These are phyloP conservation scores for Nitzschia sp. DNA, from an alignment of 108 stramenopile species.

Conservation along the genomic window DNA sequence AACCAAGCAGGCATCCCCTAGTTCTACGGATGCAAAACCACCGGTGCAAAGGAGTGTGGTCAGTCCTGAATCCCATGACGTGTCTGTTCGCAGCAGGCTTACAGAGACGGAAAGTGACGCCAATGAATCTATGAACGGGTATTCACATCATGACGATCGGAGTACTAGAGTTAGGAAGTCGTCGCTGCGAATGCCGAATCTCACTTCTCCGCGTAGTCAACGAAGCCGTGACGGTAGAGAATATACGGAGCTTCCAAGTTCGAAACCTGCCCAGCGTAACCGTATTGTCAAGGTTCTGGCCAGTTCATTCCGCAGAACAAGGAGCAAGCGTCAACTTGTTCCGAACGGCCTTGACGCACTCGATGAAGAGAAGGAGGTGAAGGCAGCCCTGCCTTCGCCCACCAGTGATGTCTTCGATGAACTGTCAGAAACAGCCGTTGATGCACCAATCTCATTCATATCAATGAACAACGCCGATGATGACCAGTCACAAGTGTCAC, in stretches of 20 bases:
- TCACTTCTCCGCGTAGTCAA: conserved; percentile 4
- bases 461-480: conserved; percentile 25
- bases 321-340: conserved; percentile 22
- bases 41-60: not conserved
- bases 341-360: conserved; percentile 29
- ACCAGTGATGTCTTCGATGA: conserved; percentile 9
- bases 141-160: not conserved
- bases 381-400: not conserved
- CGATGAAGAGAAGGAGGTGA: conserved; percentile 38
- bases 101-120: not conserved
- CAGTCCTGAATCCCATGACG: not conserved
- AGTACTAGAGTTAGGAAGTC: not conserved
- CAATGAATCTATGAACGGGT: not conserved
- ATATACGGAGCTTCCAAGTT: not conserved
- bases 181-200: not conserved
- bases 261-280: conserved; percentile 7
- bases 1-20: not conserved
- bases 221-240: not conserved
- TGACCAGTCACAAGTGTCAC: conserved; percentile 38
- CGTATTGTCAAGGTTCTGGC: conserved; percentile 31
- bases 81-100: no score
- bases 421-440: conserved; percentile 3
- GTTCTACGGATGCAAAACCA: not conserved
- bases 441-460: conserved; percentile 34
- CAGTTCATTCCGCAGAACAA: conserved; percentile 30